Percentiles rank a stretch among this genome's conserved stretches.
phyloP scores from a whole-genome alignment of 192 early-diverging fungal species.

The Gryganskiella cystojenkinii region DNA sequence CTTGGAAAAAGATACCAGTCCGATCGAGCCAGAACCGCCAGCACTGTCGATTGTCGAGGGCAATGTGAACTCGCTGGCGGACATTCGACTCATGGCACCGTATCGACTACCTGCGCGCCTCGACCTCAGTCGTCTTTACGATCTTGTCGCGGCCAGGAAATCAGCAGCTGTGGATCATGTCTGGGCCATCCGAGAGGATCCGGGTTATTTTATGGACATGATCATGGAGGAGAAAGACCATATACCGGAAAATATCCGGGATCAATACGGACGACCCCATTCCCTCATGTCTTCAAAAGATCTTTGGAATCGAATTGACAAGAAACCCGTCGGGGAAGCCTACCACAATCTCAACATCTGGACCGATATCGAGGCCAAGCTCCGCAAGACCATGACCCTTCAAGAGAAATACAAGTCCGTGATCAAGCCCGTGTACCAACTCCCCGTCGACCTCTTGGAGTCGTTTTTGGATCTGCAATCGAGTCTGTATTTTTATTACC shows the following conservation, averaged over 20 bases:
- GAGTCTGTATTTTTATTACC: constrained; percentile 22
- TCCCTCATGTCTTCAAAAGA: constrained; percentile 26
- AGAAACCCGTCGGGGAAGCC: constrained; percentile 17
- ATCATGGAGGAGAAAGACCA: constrained; percentile 40
- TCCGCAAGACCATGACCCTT: constrained; percentile 23
- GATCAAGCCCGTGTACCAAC: constrained; percentile 14
- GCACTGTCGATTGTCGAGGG: constrained; percentile 31
- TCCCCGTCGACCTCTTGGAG: constrained; percentile 32
- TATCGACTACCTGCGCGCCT: constrained; percentile 23
- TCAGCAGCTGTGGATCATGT: constrained; percentile 33
- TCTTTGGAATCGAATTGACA: constrained; percentile 35
- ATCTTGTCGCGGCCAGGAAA: constrained; percentile 29
- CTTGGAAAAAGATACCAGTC: constrained; percentile 12
- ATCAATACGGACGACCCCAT: constrained; percentile 21
- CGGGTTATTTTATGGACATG: constrained; percentile 22
- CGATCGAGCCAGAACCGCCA: constrained; percentile 31
- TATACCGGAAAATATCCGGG: constrained; percentile 27
- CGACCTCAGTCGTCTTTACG: constrained; percentile 21
- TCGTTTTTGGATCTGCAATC: constrained; percentile 38
- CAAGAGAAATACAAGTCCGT: constrained; percentile 15
- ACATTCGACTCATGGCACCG: constrained; percentile 15
- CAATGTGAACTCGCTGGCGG: constrained; percentile 12
- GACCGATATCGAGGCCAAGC: constrained; percentile 13
- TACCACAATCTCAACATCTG: constrained; percentile 18
- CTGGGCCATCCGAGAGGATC: constrained; percentile 42